Evolutionary conservation across 129 eudicot species (phyloP), one percentile per base, ranked within the genome.

Genomic region (Artemisia argyi): DNA sequence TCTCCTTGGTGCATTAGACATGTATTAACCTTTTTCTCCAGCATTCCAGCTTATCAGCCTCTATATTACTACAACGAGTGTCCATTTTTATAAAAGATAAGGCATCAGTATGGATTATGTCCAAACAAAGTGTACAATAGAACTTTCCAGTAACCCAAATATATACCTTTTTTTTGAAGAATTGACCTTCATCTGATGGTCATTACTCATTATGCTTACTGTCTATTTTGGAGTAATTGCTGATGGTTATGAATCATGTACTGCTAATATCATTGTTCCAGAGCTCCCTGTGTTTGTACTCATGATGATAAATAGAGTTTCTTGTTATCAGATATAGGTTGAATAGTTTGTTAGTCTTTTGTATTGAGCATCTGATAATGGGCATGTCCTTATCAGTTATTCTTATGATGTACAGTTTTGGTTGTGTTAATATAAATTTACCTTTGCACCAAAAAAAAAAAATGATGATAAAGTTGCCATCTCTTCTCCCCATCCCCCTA

Each of bases 151-250:
- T 30, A 30, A 30, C 4, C 14, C 63, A 8, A 58, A 20, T 15
- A 20, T 20, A 11, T 14, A 58, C 10, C 11, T 7, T 3, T 4
- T 3, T 4, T 58, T 22, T 58, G 39, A 11, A 58, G 39, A 58
- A 17, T 20, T 60, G 18, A 22, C 14, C 26, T 60, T 60, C 5
- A 20, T 24, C 9, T 39, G 46, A 39, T 39, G 46, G 46, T 7
- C 39, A n/a, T 20, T 60, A 60, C 9, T 35, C 65, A 13, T 60
- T 13, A 60, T 0, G 42, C 64, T 20, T 10, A 22, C 14, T 4
- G 64, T 18, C 64, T 19, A 59, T 9, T 59, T 59, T 22, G 64
- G 15, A 59, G 64, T 59, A 59, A 13, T 22, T 59, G 64, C 14
- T 30, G 42, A 16, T 55, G 26, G 24, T 17, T 16, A 55, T 55